Evolutionary conservation across 2,329 filamentous ascomycete genomes (phyloP).

Genomic region (Sarocladiaceae sp.): DNA sequence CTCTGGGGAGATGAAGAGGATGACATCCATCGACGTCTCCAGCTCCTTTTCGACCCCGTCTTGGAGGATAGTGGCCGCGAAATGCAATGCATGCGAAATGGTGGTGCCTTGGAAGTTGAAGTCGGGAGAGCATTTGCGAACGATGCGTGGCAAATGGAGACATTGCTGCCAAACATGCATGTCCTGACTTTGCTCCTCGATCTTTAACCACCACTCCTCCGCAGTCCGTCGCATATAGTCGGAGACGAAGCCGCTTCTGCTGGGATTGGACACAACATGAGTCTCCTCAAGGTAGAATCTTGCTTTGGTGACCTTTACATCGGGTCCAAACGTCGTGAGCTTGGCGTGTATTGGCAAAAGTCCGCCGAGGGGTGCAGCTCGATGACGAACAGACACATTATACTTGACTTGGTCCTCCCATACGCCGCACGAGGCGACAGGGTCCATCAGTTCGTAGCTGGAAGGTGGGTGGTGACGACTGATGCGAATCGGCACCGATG

Average conservation of each 20-base stretch:
- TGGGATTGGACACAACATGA: background rate
- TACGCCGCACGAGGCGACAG: slow-evolving; percentile 1
- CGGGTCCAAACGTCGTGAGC: slow-evolving; percentile 1
- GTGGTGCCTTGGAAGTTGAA: background rate
- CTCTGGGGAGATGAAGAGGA: slow-evolving; percentile 9
- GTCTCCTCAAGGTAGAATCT: slow-evolving; percentile 6
- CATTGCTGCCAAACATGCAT: slow-evolving; percentile 7
- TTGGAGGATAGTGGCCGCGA: background rate
- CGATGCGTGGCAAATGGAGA: slow-evolving; percentile 4
- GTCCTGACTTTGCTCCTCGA: background rate
- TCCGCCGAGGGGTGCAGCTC: slow-evolving; percentile 6
- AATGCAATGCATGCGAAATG: slow-evolving; percentile 8
- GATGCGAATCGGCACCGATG: slow-evolving; percentile 7
- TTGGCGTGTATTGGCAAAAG: slow-evolving; percentile 6
- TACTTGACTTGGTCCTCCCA: slow-evolving; percentile 1
- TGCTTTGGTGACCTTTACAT: background rate
- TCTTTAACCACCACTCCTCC: background rate
- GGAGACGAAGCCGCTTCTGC: background rate
- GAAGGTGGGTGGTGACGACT: slow-evolving; percentile 1
- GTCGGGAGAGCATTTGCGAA: slow-evolving; percentile 7
- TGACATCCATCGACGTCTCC: slow-evolving; percentile 3
- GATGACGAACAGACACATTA: slow-evolving; percentile 1
- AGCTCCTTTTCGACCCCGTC: slow-evolving; percentile 1
- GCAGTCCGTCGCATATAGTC: background rate
- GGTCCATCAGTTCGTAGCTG: slow-evolving; percentile 10